Base-by-base conservation (phyloP, 2,329 filamentous ascomycete species). In the Thyridium curvatum region DNA sequence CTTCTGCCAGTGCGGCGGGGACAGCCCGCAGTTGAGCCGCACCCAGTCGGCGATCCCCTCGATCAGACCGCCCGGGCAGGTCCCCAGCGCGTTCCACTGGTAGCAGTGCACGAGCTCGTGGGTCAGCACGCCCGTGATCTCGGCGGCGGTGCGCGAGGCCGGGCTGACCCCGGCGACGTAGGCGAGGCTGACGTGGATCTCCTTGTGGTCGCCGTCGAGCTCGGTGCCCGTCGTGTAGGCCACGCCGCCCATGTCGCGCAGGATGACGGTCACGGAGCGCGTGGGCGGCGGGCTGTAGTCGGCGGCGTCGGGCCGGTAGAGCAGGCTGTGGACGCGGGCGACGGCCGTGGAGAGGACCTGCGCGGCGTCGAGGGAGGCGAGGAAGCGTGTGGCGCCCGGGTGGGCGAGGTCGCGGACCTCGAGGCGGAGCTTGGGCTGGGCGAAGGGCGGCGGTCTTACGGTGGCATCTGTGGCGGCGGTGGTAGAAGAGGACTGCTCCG, bases 31-130 rank as follows among this genome's bases (percentile, higher is more conserved):
- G 46, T 78, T 79, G 44, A 97, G 65, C 3, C 91, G 76, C 17
- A 97, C 90, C 77, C 87, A 97, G 62, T 97, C 93, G 15, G 91
- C 91, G 38, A 97, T 79, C 1, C 91, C 91, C 61, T 97, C 91
- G 40, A 94, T 82, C 34, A 97, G 62, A 0, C 93, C 93, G 1
- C 82, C 82, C 0, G 84, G 84, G 32, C 79, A 77, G 4, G 65
- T 66, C 2, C 69, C 71, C 15, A 51, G 66, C 2, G 71, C 84
- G 50, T 87, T 82, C 62, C 86, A 84, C 61, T 97, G 91, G 64
- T 85, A 94, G 64, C 89, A 96, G 65, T 97, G 93, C 12, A 97
- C 91, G 45, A 96, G 82, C 63, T 97, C 91, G 58, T 97, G 91
- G 2, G 85, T 84, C 15, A 97, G 61, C 1, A 97, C 89, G 31